Percentiles rank a stretch among this genome's conserved stretches.
phyloP scores from a whole-genome alignment of 768 basidiomycete species.

The Rhodosporidiobolus odoratus region DNA sequence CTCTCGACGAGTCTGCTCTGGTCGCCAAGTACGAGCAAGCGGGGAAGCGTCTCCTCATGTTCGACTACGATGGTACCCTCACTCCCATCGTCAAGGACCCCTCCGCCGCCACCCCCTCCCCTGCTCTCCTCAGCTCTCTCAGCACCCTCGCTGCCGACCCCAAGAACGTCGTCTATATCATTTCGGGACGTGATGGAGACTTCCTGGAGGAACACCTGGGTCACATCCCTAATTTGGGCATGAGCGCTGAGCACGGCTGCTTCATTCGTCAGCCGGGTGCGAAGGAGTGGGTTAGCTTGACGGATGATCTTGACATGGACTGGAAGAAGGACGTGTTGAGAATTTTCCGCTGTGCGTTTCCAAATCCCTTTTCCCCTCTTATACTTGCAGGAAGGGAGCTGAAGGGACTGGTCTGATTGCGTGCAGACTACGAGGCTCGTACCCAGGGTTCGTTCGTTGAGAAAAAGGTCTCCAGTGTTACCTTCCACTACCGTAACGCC shows the following conservation, averaged over 20 bases:
- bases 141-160: conserved; percentile 69
- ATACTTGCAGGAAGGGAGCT: background rate
- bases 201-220: conserved; percentile 92
- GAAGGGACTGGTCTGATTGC: background rate
- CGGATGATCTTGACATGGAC: conserved; percentile 86
- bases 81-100: conserved; percentile 95
- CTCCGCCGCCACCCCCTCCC: conserved; percentile 74
- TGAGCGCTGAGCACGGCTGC: conserved; percentile 92
- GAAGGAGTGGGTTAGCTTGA: conserved; percentile 75
- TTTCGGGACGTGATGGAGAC: conserved; percentile 86
- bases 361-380: background rate
- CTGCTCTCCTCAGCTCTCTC: conserved; percentile 68
- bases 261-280: conserved; percentile 73
- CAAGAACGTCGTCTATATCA: conserved; percentile 88
- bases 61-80: conserved; percentile 95
- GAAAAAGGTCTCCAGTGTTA: conserved; percentile 93
- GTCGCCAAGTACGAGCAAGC: conserved; percentile 61
- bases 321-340: conserved; percentile 96
- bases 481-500: conserved; percentile 89
- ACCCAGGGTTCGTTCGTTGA: conserved; percentile 96
- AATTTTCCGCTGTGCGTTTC: conserved; percentile 72
- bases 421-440: conserved; percentile 52
- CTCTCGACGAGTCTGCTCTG: conserved; percentile 62
- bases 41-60: conserved; percentile 79
- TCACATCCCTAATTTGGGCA: conserved; percentile 71